Evolutionary conservation across 192 early-diverging fungal species (phyloP).

Genomic region (Funneliformis mosseae): DNA sequence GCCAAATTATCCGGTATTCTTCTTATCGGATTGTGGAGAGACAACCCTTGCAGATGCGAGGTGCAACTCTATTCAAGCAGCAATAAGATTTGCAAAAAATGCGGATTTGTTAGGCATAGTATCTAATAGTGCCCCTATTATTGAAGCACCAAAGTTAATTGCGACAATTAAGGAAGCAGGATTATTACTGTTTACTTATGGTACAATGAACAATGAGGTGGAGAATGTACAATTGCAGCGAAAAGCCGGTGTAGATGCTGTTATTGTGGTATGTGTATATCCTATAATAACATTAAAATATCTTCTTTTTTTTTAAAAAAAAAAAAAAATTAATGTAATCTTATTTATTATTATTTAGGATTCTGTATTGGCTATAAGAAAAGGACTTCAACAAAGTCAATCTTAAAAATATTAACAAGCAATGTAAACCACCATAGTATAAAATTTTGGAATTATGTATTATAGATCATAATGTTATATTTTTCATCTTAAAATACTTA

Average conservation of each 20-base stretch:
- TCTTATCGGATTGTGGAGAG: slow-evolving; percentile 85
- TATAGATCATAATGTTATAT: no score
- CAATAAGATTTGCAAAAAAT: slow-evolving; percentile 76
- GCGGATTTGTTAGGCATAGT: slow-evolving; percentile 82
- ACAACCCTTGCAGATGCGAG: slow-evolving; percentile 74
- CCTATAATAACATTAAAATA: no score
- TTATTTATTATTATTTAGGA: slow-evolving; percentile 38
- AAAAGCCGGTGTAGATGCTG: slow-evolving; percentile 81
- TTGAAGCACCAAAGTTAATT: slow-evolving; percentile 73
- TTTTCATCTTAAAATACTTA: no score
- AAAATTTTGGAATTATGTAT: no score
- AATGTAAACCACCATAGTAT: no score
- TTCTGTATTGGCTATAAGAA: slow-evolving; percentile 57
- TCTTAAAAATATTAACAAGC: no score
- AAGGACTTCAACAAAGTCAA: slow-evolving; percentile 32
- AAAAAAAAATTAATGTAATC: not conserved
- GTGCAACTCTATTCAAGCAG: slow-evolving; percentile 77
- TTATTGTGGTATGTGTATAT: slow-evolving; percentile 68
- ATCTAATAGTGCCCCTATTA: slow-evolving; percentile 67
- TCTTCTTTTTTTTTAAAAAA: not conserved
- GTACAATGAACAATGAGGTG: slow-evolving; percentile 76
- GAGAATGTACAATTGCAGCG: slow-evolving; percentile 72
- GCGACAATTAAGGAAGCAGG: slow-evolving; percentile 71
- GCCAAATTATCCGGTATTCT: slow-evolving; percentile 86
- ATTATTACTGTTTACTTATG: slow-evolving; percentile 81